Percentiles rank a stretch among this genome's conserved stretches.
Conservation (phyloP, 495 filamentous ascomycete species). For the Penicillium chermesinum region DNA sequence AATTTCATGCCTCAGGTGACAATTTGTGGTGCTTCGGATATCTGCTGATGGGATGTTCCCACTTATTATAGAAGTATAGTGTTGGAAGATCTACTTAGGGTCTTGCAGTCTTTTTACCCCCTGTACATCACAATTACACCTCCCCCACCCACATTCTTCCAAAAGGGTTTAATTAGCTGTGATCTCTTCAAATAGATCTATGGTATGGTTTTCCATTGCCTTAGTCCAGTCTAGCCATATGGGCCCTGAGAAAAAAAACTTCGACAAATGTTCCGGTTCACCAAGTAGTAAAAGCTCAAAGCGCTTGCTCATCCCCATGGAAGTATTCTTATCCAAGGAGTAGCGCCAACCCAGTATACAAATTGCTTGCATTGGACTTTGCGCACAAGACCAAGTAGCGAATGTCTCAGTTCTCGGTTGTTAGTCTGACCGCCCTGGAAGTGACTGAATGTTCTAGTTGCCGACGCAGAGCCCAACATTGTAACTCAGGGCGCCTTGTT, state of each 20-base stretch:
- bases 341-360: too few species aligned
- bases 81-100: too few species aligned
- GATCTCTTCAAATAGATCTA: neutral
- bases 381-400: neutral
- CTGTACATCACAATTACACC: too few species aligned
- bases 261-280: neutral
- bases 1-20: neutral
- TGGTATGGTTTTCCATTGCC: neutral
- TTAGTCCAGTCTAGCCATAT: neutral
- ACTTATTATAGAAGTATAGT: too few species aligned
- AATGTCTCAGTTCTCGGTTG: conserved; percentile 14
- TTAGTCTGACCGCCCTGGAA: conserved; percentile 27
- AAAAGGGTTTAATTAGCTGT: too few species aligned
- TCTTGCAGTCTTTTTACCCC: too few species aligned
- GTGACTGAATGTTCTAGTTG: conserved; percentile 43
- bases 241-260: neutral
- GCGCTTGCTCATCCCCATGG: too few species aligned
- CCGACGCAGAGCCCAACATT: conserved; percentile 12
- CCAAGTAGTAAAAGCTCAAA: too few species aligned
- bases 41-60: too few species aligned
- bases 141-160: too few species aligned
- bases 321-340: too few species aligned
- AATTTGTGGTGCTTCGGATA: neutral
- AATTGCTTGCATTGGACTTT: too few species aligned
- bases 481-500: neutral